Conservation (phyloP, 257 asterid genomes). For the Phtheirospermum japonicum region DNA sequence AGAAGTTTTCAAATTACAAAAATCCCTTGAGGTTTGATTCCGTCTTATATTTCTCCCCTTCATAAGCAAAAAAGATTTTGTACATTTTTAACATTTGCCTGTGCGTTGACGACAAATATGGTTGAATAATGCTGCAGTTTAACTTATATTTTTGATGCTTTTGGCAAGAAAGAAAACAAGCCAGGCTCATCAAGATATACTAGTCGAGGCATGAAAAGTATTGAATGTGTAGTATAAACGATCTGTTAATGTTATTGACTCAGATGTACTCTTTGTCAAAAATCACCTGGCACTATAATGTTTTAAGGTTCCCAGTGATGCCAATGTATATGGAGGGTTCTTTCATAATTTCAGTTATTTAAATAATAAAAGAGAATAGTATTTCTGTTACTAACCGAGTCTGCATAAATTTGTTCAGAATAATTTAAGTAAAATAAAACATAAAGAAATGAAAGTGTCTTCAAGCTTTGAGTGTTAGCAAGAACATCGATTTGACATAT, state of each 20-base stretch:
- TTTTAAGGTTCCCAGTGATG: no score
- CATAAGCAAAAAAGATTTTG: no score
- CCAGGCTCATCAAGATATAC: slow-evolving; percentile 1
- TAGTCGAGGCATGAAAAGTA: background rate
- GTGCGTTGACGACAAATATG: no score
- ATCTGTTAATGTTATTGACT: background rate
- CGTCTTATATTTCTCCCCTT: no score
- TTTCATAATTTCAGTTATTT: background rate
- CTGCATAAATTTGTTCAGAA: background rate
- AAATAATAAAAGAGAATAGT: background rate
- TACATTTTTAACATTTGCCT: no score
- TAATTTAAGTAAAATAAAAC: background rate
- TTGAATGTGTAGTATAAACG: background rate
- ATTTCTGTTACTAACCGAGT: background rate
- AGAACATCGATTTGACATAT: slow-evolving; percentile 5
- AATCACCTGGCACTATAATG: background rate
- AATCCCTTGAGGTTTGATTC: no score
- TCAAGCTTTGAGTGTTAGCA: slow-evolving; percentile 2
- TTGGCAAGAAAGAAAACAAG: background rate
- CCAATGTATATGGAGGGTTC: background rate
- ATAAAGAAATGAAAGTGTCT: background rate
- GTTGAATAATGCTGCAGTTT: no score
- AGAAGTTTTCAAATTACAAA: no score
- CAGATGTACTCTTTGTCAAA: background rate
- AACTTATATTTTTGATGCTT: no score